phyloP scores from a whole-genome alignment of 331 rosid genomes.

The Rhamnella rubrinervis region DNA sequence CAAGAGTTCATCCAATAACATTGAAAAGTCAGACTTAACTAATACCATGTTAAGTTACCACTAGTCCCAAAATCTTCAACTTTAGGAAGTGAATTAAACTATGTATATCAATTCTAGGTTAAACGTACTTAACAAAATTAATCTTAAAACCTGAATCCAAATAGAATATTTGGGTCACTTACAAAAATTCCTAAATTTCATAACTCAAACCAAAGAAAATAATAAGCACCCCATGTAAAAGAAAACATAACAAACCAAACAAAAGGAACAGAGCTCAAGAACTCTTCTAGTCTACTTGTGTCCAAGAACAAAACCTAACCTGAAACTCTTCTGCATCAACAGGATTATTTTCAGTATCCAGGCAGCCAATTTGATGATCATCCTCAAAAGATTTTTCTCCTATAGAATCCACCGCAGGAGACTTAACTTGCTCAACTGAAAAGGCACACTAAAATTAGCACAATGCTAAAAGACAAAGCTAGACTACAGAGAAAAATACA shows the following conservation, averaged over 20 bases:
- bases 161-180: too few relatives aligned
- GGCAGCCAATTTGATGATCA: slow-evolving; percentile 40
- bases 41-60: too few relatives aligned
- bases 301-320: slow-evolving; percentile 39
- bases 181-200: slow-evolving; percentile 4
- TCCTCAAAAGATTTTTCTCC: slow-evolving; percentile 45
- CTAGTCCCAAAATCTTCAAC: too few relatives aligned
- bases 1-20: too few relatives aligned
- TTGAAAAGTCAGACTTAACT: too few relatives aligned
- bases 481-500: slow-evolving; percentile 6
- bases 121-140: slow-evolving; percentile 48
- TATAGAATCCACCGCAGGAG: slow-evolving; percentile 41
- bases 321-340: slow-evolving; percentile 33
- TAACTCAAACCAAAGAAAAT: slow-evolving; percentile 20
- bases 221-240: not conserved
- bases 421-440: slow-evolving; percentile 59
- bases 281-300: not conserved
- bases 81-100: too few relatives aligned
- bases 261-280: not conserved
- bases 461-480: slow-evolving; percentile 8
- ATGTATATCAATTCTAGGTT: too few relatives aligned
- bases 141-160: too few relatives aligned
- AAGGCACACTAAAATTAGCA: slow-evolving; percentile 27
- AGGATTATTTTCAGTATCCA: slow-evolving; percentile 47
- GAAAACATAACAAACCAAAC: not conserved